Evolutionary conservation across 1,139 yeast genomes (phyloP), one percentile per base, ranked within the genome.

Genomic region (Geotrichum citri-aurantii): DNA sequence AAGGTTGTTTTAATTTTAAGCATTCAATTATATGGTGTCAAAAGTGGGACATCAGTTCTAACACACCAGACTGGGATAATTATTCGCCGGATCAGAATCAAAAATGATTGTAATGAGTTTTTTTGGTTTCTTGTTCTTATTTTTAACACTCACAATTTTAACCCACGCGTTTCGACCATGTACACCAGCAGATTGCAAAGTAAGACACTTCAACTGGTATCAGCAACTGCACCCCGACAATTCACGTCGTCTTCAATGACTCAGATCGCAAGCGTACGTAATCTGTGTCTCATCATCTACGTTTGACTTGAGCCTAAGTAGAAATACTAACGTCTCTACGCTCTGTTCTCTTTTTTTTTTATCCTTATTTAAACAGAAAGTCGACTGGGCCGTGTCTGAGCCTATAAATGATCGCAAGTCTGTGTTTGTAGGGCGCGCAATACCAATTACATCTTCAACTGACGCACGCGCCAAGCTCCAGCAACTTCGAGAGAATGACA

Each of bases 331-430:
- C 40, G 12, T 33, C 5, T 33, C n/a, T 33, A 33, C 17, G 14
- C 5, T 33, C 12, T 33, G 8, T 33, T 14, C n/a, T 33, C 12
- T 33, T 33, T 33, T 33, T 33, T 33, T 33, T 33, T 7, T 26
- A 5, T 26, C 7, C 7, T 26, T 26, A 5, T 26, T 26, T 26
- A 7, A 7, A 12, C 40, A 33, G 40, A 33, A 33, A 33, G 40
- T 33, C 17, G 40, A 44, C 1, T 90, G 97, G 97, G 66, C 74
- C 1, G 79, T 80, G 23, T 85, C 95, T 0, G 90, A 86, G 0
- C 85, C 93, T 0, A 79, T 90, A 0, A 72, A 77, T 0, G 97
- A 90, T 69, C 75, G 96, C 60, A 88, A 87, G n/a, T 89, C 97
- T 0, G 85, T 90, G 1, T 91, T 91, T 65, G 80, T 89, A 56